Evolutionary conservation across 2,329 filamentous ascomycete species (phyloP), one percentile per base, ranked within the genome.

Genomic region (Tricladium varicosporioides): DNA sequence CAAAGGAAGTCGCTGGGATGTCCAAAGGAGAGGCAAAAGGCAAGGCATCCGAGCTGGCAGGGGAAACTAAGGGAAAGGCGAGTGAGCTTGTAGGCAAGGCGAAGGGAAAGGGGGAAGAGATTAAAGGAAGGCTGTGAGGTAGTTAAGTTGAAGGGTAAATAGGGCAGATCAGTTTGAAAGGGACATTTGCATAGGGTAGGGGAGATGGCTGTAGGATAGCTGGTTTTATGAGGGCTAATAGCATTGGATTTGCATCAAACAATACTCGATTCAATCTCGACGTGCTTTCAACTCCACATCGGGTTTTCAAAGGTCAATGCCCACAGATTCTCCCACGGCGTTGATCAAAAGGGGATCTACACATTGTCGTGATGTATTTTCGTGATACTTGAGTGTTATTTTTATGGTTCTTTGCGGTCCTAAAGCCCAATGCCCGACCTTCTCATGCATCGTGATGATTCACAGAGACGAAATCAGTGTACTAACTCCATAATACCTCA

Each of bases 21-120:
- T 67, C 68, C 11, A 69, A 69, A 58, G 74, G 72, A 56, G 70
- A 71, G 50, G 71, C 72, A 1, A 72, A 80, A 63, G 77, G 77
- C 1, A 40, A 56, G 9, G 53, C 50, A 5, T 45, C 40, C 10
- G 50, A 53, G 42, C n/a, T 53, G 10, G 47, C 52, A 10, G 52
- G 46, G 3, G 14, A 49, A 15, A 19, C 44, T 8, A 54, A 40
- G 43, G 52, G 46, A 48, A 54, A 54, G 52, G 52, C 52, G 19
- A 42, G 42, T 40, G 52, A 54, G 46, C 7, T 54, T 3, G 16
- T 45, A 14, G 52, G 52, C 5, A 14, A 54, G 45, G 52, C 36
- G 2, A 54, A 54, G 52, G 52, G 52, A 33, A 54, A 54, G 52
- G 49, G 49, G 52, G 52, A 45, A 33, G 48, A 54, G 52, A n/a